Percentiles rank a stretch among this genome's conserved stretches.
Conservation (phyloP, 176 grass and related monocot genomes). For the Oropetium thomaeum region DNA sequence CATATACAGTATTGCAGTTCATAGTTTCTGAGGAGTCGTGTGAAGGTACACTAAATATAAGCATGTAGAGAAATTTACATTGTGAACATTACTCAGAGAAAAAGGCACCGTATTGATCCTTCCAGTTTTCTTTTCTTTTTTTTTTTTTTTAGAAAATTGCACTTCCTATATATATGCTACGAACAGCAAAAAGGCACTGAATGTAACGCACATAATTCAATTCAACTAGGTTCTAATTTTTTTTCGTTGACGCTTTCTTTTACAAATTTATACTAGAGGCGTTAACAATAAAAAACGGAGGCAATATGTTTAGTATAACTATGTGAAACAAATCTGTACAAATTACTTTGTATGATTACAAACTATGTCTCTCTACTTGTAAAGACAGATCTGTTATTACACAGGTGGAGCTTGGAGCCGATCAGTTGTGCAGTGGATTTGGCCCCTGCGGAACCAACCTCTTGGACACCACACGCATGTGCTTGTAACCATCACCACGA, state of each 20-base stretch:
- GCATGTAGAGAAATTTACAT: neutral
- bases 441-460: conserved; percentile 75
- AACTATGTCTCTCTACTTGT: neutral
- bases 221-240: neutral
- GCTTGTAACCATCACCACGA: neutral
- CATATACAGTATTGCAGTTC: neutral
- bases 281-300: too few relatives aligned
- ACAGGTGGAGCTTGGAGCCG: neutral
- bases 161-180: too few relatives aligned
- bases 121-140: too few relatives aligned
- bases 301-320: too few relatives aligned
- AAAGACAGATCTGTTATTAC: neutral
- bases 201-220: neutral
- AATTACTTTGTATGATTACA: neutral
- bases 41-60: neutral
- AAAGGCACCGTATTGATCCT: neutral
- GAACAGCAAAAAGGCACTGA: neutral
- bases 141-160: too few relatives aligned
- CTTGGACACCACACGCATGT: conserved; percentile 46
- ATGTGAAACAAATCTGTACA: neutral
- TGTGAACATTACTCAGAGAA: neutral
- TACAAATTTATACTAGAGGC: too few relatives aligned
- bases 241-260: too few relatives aligned
- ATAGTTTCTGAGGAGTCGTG: neutral
- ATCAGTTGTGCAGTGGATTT: conserved; percentile 86